Evolutionary conservation across 192 early-diverging fungal genomes (phyloP).

Genomic region (Gamsiella multidivaricata): DNA sequence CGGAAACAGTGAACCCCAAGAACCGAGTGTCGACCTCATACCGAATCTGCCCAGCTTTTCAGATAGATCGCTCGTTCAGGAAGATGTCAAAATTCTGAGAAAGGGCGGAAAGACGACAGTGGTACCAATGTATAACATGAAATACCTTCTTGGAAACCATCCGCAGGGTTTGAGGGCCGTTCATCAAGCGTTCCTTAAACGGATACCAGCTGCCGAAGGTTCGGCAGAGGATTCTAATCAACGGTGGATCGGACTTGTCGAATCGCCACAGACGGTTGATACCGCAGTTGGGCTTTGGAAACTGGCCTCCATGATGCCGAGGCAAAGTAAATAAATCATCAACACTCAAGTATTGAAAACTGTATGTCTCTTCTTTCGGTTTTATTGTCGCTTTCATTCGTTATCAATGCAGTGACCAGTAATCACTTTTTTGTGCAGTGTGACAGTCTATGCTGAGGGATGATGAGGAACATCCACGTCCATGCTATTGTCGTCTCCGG

Average conservation of each 20-base stretch:
- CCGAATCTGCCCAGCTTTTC: neutral
- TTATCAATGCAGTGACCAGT: no score
- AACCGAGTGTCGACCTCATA: no score
- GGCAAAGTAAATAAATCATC: neutral
- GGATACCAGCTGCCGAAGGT: neutral
- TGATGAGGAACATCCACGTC: slow-evolving; percentile 4
- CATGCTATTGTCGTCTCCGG: slow-evolving; percentile 7
- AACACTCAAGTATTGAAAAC: no score
- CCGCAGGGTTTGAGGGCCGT: slow-evolving; percentile 23
- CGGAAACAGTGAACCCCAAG: slow-evolving; percentile 4
- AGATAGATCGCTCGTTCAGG: neutral
- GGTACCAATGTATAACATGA: slow-evolving; percentile 29
- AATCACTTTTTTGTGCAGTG: no score
- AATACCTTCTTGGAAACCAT: slow-evolving; percentile 18
- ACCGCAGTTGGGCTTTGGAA: slow-evolving; percentile 30
- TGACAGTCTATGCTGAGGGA: neutral
- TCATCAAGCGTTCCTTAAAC: neutral
- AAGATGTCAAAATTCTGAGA: neutral
- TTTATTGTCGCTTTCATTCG: no score
- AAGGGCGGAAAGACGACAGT: neutral
- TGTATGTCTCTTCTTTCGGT: no score
- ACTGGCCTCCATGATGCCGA: slow-evolving; percentile 13
- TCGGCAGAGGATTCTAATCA: neutral
- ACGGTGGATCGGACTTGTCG: slow-evolving; percentile 19
- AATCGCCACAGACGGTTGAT: neutral